phyloP scores from a whole-genome alignment of 139 green algal species.

The Tetradesmus lagerheimii region DNA sequence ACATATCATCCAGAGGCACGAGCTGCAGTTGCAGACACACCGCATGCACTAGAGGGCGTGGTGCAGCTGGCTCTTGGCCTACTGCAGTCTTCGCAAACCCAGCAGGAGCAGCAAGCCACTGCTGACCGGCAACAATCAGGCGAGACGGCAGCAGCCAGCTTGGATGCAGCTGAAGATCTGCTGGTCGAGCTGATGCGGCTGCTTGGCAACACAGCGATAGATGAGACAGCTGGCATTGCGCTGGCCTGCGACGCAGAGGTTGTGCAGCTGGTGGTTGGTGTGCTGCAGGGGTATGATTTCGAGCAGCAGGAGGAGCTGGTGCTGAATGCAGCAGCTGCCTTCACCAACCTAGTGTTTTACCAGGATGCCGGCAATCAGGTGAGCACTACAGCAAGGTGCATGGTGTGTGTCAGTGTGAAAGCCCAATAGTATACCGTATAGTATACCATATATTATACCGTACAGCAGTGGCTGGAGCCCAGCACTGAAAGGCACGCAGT shows the following conservation, averaged over 20 bases:
- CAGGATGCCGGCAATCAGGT: slow-evolving; percentile 55
- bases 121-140: not conserved
- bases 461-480: no score
- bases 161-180: slow-evolving; percentile 53
- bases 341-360: slow-evolving; percentile 75
- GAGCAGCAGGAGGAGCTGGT: slow-evolving; percentile 65
- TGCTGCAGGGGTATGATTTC: slow-evolving; percentile 3
- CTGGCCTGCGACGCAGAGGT: not conserved
- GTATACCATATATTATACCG: no score
- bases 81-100: not conserved
- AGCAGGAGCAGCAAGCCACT: not conserved
- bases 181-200: slow-evolving; percentile 70
- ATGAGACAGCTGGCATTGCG: not conserved
- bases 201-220: slow-evolving; percentile 64
- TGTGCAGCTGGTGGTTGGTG: not conserved
- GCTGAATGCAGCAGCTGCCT: slow-evolving; percentile 64
- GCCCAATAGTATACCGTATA: no score
- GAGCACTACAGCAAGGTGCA: no score
- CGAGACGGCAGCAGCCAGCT: not conserved
- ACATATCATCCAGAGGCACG: slow-evolving; percentile 1
- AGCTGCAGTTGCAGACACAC: not conserved
- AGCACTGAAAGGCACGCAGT: no score
- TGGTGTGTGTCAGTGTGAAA: no score
- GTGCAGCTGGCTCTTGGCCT: not conserved
- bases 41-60: slow-evolving; percentile 5